A percentile compares a stretch with the other conserved stretches of the same genome.
Evolutionary conservation across 73 alveolate genomes (phyloP).

Genomic region (Paramecium caudatum): DNA sequence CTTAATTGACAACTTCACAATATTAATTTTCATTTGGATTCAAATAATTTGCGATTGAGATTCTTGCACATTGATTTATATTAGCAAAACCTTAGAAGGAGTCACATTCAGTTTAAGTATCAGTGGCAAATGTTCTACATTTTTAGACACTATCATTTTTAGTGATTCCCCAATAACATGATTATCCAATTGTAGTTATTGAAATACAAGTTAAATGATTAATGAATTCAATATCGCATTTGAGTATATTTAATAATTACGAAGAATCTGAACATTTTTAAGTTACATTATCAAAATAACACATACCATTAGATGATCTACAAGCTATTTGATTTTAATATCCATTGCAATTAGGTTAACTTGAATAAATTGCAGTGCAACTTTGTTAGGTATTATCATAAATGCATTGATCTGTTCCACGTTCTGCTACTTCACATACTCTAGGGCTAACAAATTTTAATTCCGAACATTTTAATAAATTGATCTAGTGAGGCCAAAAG

Average conservation of each 20-base stretch:
- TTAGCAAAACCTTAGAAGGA: not conserved
- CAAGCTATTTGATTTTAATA: not conserved
- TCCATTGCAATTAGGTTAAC: not conserved
- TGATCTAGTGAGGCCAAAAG: not conserved
- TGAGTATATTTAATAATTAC: not conserved
- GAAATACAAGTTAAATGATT: not conserved
- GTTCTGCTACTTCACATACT: not conserved
- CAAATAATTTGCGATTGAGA: not conserved
- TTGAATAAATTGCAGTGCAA: not conserved
- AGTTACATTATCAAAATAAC: constrained; percentile 2
- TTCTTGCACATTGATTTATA: not conserved
- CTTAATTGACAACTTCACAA: not conserved
- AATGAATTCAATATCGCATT: constrained; percentile 18
- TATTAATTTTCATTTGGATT: not conserved
- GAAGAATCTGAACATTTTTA: constrained; percentile 18
- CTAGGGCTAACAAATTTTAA: not conserved
- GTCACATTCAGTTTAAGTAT: not conserved
- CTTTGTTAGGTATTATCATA: not conserved
- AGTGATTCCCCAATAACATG: not conserved
- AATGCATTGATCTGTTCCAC: not conserved
- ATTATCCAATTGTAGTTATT: constrained; percentile 8
- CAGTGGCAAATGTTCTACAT: not conserved
- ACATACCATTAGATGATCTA: not conserved
- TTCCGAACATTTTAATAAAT: not conserved
- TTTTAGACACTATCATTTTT: not conserved